A percentile compares a stretch with the other conserved stretches of the same genome.
Evolutionary conservation across 2,329 filamentous ascomycete species (phyloP).

Genomic region (Plenodomus lindquistii): DNA sequence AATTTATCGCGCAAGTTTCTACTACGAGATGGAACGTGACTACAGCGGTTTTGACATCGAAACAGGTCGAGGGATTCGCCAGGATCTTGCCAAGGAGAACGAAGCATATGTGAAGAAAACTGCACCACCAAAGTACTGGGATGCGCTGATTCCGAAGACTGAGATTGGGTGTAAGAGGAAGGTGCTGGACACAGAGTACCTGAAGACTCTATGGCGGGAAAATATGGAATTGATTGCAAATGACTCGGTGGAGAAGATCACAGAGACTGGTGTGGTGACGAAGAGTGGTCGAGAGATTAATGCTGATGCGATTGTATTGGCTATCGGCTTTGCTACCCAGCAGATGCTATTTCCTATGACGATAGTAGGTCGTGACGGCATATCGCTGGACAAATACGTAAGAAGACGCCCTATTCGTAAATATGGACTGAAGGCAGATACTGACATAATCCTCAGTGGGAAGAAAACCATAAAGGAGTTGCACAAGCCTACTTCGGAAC

Average conservation of each 20-base stretch:
- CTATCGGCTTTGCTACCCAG: conserved; percentile 55
- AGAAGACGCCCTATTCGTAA: conserved; percentile 4
- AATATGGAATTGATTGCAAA: conserved; percentile 50
- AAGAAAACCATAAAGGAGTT: conserved; percentile 40
- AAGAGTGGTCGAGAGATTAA: conserved; percentile 42
- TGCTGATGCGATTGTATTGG: conserved; percentile 55
- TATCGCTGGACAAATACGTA: conserved; percentile 45
- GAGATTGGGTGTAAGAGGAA: conserved; percentile 56
- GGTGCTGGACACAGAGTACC: conserved; percentile 54
- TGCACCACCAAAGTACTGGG: conserved; percentile 51
- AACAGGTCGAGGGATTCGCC: conserved; percentile 43
- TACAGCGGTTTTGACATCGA: conserved; percentile 49
- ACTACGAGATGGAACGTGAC: conserved; percentile 50
- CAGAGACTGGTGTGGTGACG: conserved; percentile 45
- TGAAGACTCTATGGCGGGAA: conserved; percentile 48
- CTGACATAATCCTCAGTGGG: conserved; percentile 39
- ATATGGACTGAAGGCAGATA: neutral
- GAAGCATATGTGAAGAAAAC: conserved; percentile 49
- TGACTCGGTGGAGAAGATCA: conserved; percentile 49
- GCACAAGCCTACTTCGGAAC: conserved; percentile 56
- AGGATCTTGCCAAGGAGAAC: conserved; percentile 44
- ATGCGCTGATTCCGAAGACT: conserved; percentile 48
- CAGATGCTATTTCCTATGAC: conserved; percentile 54
- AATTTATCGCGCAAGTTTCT: conserved; percentile 49
- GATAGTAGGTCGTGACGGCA: conserved; percentile 49